Evolutionary conservation across 1,284 basidiomycete genomes (phyloP).

Genomic region (Sporisorium exsertum): DNA sequence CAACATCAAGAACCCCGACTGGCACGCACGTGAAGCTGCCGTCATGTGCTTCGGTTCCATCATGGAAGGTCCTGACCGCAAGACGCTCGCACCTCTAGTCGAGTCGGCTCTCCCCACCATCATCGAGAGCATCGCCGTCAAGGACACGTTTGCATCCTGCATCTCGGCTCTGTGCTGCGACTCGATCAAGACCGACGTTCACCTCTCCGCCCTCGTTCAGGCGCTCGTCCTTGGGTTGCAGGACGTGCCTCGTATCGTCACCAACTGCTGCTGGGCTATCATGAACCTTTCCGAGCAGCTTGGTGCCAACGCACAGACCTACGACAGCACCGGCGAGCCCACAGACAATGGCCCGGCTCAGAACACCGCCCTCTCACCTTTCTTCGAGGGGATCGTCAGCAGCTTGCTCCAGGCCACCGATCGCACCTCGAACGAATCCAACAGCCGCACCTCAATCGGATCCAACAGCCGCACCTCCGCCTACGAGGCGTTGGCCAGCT

Average conservation of each 20-base stretch:
- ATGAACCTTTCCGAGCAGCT: constrained; percentile 79
- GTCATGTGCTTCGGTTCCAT: constrained; percentile 99
- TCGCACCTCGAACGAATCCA: constrained; percentile 87
- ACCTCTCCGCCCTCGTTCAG: constrained; percentile 84
- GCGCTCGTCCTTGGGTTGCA: constrained; percentile 85
- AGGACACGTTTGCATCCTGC: constrained; percentile 95
- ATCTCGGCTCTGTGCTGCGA: constrained; percentile 91
- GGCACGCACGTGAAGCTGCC: constrained; percentile 95
- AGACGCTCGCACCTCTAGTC: constrained; percentile 87
- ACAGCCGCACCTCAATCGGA: too few relatives aligned
- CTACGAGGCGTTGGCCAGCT: constrained; percentile 92
- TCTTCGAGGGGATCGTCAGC: constrained; percentile 78
- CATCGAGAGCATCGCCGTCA: constrained; percentile 88
- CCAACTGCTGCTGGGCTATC: constrained; percentile 95
- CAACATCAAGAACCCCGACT: constrained; percentile 89
- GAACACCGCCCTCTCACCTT: constrained; percentile 80
- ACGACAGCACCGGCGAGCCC: constrained; percentile 73
- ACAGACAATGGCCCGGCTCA: constrained; percentile 70
- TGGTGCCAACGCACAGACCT: constrained; percentile 51
- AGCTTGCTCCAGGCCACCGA: constrained; percentile 59
- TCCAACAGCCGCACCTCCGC: constrained; percentile 95
- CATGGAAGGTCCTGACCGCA: constrained; percentile 91
- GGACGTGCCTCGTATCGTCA: constrained; percentile 86
- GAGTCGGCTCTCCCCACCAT: constrained; percentile 92
- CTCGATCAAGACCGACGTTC: constrained; percentile 88